A percentile compares a stretch with the other conserved stretches of the same genome.
Evolutionary conservation across 2,329 filamentous ascomycete species (phyloP).

Genomic region (Aspergillus sp.): DNA sequence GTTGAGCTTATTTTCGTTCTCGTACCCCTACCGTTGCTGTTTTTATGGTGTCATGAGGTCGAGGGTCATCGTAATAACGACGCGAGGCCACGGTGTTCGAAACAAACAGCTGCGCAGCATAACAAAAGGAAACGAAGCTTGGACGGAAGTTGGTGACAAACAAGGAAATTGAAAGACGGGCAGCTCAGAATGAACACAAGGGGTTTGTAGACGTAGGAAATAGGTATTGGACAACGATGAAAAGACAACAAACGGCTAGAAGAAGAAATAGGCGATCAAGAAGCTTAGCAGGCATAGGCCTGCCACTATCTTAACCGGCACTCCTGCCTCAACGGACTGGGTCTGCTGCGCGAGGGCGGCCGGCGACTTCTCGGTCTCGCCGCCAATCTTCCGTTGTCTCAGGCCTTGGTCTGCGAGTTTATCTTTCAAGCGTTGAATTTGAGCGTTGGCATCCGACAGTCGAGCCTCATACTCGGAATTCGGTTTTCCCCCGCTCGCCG

Average conservation of each 20-base stretch:
- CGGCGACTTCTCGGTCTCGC: conserved; percentile 52
- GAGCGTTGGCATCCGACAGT: conserved; percentile 71
- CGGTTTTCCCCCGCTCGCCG: conserved; percentile 51
- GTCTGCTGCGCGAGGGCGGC: conserved; percentile 53
- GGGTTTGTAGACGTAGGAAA: conserved; percentile 21
- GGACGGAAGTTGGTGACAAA: conserved; percentile 25
- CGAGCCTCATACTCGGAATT: conserved; percentile 69
- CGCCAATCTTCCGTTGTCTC: conserved; percentile 72
- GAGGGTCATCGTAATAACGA: conserved; percentile 15
- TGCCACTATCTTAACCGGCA: conserved; percentile 83
- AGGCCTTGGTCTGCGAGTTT: conserved; percentile 67
- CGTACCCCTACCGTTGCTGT: conserved; percentile 16
- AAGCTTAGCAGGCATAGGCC: conserved; percentile 85
- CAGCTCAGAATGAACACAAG: conserved; percentile 28
- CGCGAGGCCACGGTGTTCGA: conserved; percentile 1
- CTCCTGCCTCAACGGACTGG: conserved; percentile 64
- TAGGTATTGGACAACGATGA: conserved; percentile 25
- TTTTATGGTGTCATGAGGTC: conserved; percentile 20
- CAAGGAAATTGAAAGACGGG: conserved; percentile 21
- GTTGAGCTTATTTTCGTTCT: neutral
- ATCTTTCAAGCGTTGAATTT: conserved; percentile 67
- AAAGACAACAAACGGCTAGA: conserved; percentile 56
- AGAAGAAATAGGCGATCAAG: conserved; percentile 93
- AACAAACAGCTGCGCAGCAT: conserved; percentile 5
- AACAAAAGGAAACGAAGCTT: conserved; percentile 7